Base-by-base conservation (phyloP, 176 grass and related monocot genomes). In the Juncus effusus region DNA sequence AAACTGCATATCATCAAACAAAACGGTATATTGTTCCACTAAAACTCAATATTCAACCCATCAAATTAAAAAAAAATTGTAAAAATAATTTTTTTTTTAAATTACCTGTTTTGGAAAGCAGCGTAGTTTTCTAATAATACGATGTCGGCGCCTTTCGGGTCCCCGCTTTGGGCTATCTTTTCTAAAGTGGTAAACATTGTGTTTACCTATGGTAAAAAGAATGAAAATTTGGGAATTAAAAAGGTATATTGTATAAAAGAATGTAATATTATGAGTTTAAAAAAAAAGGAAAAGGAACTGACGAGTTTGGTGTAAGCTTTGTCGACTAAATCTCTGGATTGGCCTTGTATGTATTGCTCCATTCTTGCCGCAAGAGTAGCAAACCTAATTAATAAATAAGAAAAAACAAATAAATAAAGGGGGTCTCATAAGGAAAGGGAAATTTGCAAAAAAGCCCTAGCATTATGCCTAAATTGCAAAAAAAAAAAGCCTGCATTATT, bases 181-280 rank as follows among this genome's bases (percentile, higher is more conserved):
- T 99, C 95, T 80, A 99, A 81, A 80, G 95, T 99, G n/a, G 69
- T 35, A 52, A 99, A 99, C 95, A 99, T 99, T 57, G 95, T 94
- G 76, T 76, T 87, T 39, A 99, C 89, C 95, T 99, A 75, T 73
- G 67, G 0, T 47, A 47, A 47, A 47, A 47, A 47, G 0, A 47
- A 47, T 28, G 19, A 28, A 28, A 28, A 28, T 28, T 28, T 28
- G 19, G 19, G 19, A 28, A 28, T 28, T 57, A 11, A 15, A 60
- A 72, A 60, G 42, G 15, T 8, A 70, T 70, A 59, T 60, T 59
- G 7, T 11, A 13, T 19, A 12, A 36, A 16, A 28, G 19, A 45
- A 59, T 38, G 38, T 42, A 60, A 72, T 36, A 58, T 9, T 56
- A 13, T 11, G 54, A 15, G 36, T 35, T 40, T 41, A 56, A 47